These are phyloP conservation scores for Pseudogymnoascus sp. DNA, from an alignment of 2,329 filamentous ascomycete genomes.

Conservation along the genomic window DNA sequence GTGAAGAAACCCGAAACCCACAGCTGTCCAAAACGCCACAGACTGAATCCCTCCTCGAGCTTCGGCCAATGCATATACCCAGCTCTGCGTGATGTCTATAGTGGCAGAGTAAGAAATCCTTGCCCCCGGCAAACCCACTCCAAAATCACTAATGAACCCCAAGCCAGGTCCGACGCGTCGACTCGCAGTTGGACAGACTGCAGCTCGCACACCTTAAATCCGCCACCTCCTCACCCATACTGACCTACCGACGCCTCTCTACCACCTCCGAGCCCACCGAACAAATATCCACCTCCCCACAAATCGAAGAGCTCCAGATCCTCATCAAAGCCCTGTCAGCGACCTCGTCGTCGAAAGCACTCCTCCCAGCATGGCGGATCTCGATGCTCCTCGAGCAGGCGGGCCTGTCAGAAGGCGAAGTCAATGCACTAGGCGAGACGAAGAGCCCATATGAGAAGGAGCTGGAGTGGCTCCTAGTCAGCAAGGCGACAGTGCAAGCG, in stretches of 20 bases:
- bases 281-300: slow-evolving; percentile 37
- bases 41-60: neutral
- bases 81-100: slow-evolving; percentile 35
- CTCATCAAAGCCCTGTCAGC: slow-evolving; percentile 67
- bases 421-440: slow-evolving; percentile 27
- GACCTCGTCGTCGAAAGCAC: slow-evolving; percentile 54
- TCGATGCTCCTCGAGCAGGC: slow-evolving; percentile 56
- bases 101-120: slow-evolving; percentile 36
- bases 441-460: slow-evolving; percentile 60
- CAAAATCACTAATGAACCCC: neutral
- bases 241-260: slow-evolving; percentile 26
- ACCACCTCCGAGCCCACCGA: slow-evolving; percentile 20
- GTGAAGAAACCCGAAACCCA: neutral
- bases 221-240: slow-evolving; percentile 20
- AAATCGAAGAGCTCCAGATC: slow-evolving; percentile 55
- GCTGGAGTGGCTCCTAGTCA: slow-evolving; percentile 82
- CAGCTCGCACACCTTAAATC: slow-evolving; percentile 39
- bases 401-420: slow-evolving; percentile 41
- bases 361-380: slow-evolving; percentile 55
- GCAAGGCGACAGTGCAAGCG: slow-evolving; percentile 85
- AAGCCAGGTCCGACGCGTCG: slow-evolving; percentile 52
- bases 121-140: slow-evolving; percentile 3
- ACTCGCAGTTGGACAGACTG: slow-evolving; percentile 59
- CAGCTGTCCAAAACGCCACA: neutral
- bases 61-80: neutral